Evolutionary conservation across 257 asterid species (phyloP), one percentile per base, ranked within the genome.

Genomic region (Linderniella brevidens): DNA sequence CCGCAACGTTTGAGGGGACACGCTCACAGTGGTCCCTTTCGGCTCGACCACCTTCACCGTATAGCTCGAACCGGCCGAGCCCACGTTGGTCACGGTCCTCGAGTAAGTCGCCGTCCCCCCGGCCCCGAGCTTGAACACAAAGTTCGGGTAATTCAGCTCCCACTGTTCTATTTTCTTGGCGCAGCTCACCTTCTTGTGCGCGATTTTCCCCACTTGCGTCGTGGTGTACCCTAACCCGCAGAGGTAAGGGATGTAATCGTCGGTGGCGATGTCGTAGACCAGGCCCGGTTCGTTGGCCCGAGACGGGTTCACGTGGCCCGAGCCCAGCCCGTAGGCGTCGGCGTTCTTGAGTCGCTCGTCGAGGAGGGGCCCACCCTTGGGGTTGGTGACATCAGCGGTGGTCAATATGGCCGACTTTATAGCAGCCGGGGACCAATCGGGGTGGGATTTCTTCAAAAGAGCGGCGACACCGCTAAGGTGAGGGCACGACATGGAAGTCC

Each of bases 401-500:
- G 82, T 70, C 79, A 77, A 67, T 35, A 74, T 67, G 32, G 32
- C 32, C 32, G 32, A 25, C 32, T 25, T 25, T 25, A 25, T 4
- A 13, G 69, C 73, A 4, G 75, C 71, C 0, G 75, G 70, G 11
- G 78, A 64, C 78, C 80, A 73, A 46, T 64, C 47, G 13, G 69
- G 80, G 17, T 73, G 76, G 3, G 64, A 14, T 12, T 65, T 62
- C 43, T 59, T 64, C 13, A 75, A 66, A 41, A 75, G 38, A 8
- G 79, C 79, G 1, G 79, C 79, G 4, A 71, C 35, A 0, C 81
- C 72, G 4, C 66, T 61, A 0, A 70, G 70, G 56, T 74, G 82
- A 17, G 82, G 82, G 47, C 75, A 74, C 8, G 78, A 59, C 75
- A 74, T 67, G 5, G 83, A 73, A 16, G 81, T 75, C 0, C 90